These are phyloP conservation scores for Clonostachys byssicola DNA, from an alignment of 2,329 filamentous ascomycete genomes.

Conservation along the genomic window DNA sequence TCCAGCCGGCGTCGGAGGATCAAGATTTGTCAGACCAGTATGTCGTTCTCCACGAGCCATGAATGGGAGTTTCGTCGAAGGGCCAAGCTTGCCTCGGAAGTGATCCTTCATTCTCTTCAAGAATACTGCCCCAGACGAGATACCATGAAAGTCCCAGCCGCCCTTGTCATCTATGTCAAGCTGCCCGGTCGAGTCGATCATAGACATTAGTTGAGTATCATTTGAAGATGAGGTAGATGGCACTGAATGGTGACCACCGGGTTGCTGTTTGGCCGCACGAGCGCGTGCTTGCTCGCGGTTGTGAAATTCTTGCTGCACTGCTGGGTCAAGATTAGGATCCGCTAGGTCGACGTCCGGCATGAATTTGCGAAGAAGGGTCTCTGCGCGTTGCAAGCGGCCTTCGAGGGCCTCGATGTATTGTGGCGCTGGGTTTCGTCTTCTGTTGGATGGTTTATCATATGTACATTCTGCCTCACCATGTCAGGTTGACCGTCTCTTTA, in stretches of 20 bases:
- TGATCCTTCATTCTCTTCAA: conserved; percentile 83
- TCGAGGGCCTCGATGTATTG: conserved; percentile 92
- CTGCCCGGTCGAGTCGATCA: conserved; percentile 90
- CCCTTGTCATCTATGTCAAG: conserved; percentile 89
- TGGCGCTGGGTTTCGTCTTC: conserved; percentile 83
- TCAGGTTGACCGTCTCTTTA: neutral
- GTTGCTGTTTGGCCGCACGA: conserved; percentile 23
- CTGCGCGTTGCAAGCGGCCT: conserved; percentile 75
- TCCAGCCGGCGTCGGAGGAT: conserved; percentile 62
- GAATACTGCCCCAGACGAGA: conserved; percentile 88
- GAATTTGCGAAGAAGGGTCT: conserved; percentile 72
- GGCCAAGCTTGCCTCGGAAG: conserved; percentile 72
- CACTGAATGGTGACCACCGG: neutral
- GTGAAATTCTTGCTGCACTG: conserved; percentile 65
- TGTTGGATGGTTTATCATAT: conserved; percentile 91
- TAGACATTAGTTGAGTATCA: conserved; percentile 79
- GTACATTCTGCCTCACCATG: conserved; percentile 74
- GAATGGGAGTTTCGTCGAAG: conserved; percentile 56
- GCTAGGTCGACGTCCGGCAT: conserved; percentile 82
- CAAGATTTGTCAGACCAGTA: conserved; percentile 52
- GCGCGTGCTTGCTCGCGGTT: conserved; percentile 48
- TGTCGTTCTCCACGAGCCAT: conserved; percentile 45
- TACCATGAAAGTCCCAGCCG: conserved; percentile 92
- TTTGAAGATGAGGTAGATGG: conserved; percentile 34
- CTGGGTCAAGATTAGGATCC: conserved; percentile 77